These are phyloP conservation scores for Lyophyllum shimeji DNA, from an alignment of 768 basidiomycete genomes.

Conservation along the genomic window DNA sequence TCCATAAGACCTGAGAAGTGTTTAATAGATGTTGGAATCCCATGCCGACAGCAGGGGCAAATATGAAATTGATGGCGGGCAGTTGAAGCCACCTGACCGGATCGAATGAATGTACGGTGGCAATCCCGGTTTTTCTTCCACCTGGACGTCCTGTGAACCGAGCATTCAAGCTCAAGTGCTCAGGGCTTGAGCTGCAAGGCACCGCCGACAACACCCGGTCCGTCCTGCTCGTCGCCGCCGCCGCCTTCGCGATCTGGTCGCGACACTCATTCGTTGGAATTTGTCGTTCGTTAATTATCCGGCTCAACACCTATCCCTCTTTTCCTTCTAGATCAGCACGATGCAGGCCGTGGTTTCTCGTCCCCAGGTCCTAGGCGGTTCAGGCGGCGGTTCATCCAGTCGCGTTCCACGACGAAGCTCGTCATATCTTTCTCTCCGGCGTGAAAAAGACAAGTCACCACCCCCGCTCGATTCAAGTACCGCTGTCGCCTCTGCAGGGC, in stretches of 20 bases:
- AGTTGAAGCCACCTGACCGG: slow-evolving; percentile 6
- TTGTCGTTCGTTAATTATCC: slow-evolving; percentile 10
- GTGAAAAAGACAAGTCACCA: slow-evolving; percentile 43
- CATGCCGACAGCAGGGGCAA: slow-evolving; percentile 8
- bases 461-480: slow-evolving; percentile 19
- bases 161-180: neutral
- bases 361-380: slow-evolving; percentile 27
- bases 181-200: neutral
- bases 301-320: slow-evolving; percentile 11
- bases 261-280: slow-evolving; percentile 10
- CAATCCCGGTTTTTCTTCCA: slow-evolving; percentile 1
- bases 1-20: neutral
- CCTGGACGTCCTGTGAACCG: neutral
- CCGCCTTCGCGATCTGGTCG: slow-evolving; percentile 9
- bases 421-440: slow-evolving; percentile 57
- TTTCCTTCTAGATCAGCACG: neutral
- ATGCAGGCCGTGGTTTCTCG: slow-evolving; percentile 42
- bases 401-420: slow-evolving; percentile 52
- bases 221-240: neutral
- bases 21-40: too few species aligned
- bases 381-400: slow-evolving; percentile 28
- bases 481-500: slow-evolving; percentile 23
- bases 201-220: neutral
- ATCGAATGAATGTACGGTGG: neutral
- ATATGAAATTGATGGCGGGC: slow-evolving; percentile 2